Base-by-base conservation (phyloP, 1,139 yeast species). In the Diutina pseudorugosa region DNA sequence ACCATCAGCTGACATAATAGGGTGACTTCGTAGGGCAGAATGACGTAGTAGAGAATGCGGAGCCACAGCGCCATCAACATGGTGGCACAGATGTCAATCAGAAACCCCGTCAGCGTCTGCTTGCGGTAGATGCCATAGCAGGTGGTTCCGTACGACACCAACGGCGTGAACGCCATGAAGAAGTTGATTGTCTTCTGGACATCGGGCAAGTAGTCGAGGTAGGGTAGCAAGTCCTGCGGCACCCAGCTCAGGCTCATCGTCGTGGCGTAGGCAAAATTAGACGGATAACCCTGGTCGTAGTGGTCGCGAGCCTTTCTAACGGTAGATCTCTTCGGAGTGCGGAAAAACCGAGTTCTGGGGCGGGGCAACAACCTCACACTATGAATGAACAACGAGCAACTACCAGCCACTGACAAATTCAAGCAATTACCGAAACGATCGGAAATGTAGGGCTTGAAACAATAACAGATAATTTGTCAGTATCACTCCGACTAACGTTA, bases 81-180 rank as follows among this genome's bases (percentile, higher is more conserved):
- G 11, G 95, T 87, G 16, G 91, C 93, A 67, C 96, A 90, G 14
- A 90, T 85, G 65, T 90, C 97, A 21, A 89, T 73, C 7, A 94
- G 83, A 63, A 89, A 89, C 30, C 97, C 97, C 40, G 78, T 73
- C 1, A 93, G 79, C 1, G 90, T 76, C 62, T 80, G 72, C 47
- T 79, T 77, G 51, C 75, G 71, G 59, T 81, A 76, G 16, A 90
- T 88, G 56, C 86, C 76, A 53, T 80, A 71, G 47, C 90, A 79
- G 0, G 96, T 88, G 23, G 94, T 80, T 1, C 96, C 95, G 62
- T 90, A 90, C 7, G 96, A 86, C 55, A 89, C 77, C 47, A 90
- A 64, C 2, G 97, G 97, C 0, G 93, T 83, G 62, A 83, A 79
- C 16, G 91, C 79, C 63, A 85, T 78, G 58, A 74, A 66, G 51